Evolutionary conservation across 371 early-diverging fungal genomes (phyloP).

Genomic region (Paraphysoderma sedebokerense): DNA sequence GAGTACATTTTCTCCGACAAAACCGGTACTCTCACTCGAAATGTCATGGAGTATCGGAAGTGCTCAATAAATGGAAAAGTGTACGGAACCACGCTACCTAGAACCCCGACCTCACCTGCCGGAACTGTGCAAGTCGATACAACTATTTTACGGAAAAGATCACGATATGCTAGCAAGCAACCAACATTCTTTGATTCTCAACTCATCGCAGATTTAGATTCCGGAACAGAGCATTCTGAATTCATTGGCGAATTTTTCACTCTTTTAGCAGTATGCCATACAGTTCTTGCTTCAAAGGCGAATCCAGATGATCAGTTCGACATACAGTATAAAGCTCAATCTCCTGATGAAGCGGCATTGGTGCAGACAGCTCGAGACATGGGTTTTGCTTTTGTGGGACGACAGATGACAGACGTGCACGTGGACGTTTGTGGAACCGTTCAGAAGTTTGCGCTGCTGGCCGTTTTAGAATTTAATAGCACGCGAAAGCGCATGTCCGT

Average conservation of each 20-base stretch:
- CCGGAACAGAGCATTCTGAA: constrained; percentile 19
- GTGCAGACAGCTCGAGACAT: constrained; percentile 74
- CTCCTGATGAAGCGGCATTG: constrained; percentile 87
- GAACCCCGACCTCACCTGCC: background rate
- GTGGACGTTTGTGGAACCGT: constrained; percentile 13
- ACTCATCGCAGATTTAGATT: background rate
- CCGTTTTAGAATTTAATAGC: constrained; percentile 68
- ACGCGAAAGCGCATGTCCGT: constrained; percentile 76
- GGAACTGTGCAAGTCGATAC: background rate
- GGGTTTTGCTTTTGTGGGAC: constrained; percentile 65
- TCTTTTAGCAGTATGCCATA: constrained; percentile 59
- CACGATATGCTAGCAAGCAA: background rate
- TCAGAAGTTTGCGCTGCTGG: constrained; percentile 37
- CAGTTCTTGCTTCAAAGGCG: constrained; percentile 33
- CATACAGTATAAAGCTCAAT: constrained; percentile 74
- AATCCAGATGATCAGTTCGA: constrained; percentile 18
- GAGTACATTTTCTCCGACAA: constrained; percentile 93
- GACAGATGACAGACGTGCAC: constrained; percentile 64
- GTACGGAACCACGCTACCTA: constrained; percentile 35
- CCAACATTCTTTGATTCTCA: background rate
- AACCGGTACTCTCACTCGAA: constrained; percentile 58
- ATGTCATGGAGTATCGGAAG: constrained; percentile 50
- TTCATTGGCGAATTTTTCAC: constrained; percentile 53
- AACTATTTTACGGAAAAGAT: background rate
- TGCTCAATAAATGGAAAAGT: constrained; percentile 68